A percentile compares a stretch with the other conserved stretches of the same genome.
Conservation (phyloP, 352 stramenopile species). For the Phytophthora chlamydospora region DNA sequence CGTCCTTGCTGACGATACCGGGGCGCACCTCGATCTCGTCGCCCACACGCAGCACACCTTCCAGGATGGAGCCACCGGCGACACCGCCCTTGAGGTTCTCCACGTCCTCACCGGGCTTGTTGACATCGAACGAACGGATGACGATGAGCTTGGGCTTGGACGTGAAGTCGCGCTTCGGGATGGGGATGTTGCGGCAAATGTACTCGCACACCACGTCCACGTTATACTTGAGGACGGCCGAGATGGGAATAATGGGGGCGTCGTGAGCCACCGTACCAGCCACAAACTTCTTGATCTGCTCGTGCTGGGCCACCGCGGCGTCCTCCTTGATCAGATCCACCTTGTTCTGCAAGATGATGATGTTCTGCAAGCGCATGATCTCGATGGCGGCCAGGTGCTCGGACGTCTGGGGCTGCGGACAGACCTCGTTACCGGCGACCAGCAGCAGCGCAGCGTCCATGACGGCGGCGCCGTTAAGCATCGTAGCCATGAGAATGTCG, state of each 20-base stretch:
- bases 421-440: slow-evolving; percentile 98
- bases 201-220: slow-evolving; percentile 99
- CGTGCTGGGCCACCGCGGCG: slow-evolving; percentile 96
- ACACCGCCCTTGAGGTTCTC: slow-evolving; percentile 96
- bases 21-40: slow-evolving; percentile 99
- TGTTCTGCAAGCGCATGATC: slow-evolving; percentile 99
- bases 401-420: slow-evolving; percentile 99
- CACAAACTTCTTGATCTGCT: slow-evolving; percentile 95
- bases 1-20: slow-evolving; percentile 99
- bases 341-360: slow-evolving; percentile 99
- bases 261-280: slow-evolving; percentile 93
- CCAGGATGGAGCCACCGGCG: slow-evolving; percentile 92
- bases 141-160: slow-evolving; percentile 98
- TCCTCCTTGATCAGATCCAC: slow-evolving; percentile 99
- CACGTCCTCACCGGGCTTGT: slow-evolving; percentile 99
- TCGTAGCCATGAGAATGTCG: slow-evolving; percentile 99
- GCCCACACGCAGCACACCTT: slow-evolving; percentile 96
- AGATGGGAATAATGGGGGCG: slow-evolving; percentile 99
- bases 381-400: slow-evolving; percentile 99
- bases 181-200: slow-evolving; percentile 98
- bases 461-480: slow-evolving; percentile 99
- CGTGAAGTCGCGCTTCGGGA: slow-evolving; percentile 98
- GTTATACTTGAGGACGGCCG: slow-evolving; percentile 99
- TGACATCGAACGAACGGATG: slow-evolving; percentile 99
- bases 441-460: slow-evolving; percentile 99